Conservation (phyloP, 352 stramenopile species). For the Phytopythium litorale region DNA sequence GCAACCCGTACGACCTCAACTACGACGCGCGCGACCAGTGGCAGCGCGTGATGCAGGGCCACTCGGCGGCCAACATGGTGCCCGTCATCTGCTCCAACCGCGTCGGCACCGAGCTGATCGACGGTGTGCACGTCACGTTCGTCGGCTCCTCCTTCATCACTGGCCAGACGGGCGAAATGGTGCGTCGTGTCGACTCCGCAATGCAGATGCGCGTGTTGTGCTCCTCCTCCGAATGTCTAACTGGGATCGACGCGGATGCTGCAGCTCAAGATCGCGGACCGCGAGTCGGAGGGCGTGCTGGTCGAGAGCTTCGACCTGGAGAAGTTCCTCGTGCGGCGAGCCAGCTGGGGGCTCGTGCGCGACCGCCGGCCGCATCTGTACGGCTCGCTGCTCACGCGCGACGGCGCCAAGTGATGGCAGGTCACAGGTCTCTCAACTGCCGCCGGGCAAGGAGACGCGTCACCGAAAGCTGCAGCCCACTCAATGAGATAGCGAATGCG, state of each 20-base stretch:
- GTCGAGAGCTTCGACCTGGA: constrained; percentile 85
- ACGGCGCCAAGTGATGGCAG: constrained; percentile 39
- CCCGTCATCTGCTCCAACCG: constrained; percentile 90
- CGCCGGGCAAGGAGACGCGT: neutral
- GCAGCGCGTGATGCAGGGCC: constrained; percentile 91
- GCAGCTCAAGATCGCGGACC: constrained; percentile 84
- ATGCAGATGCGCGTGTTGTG: neutral
- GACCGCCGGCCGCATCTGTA: constrained; percentile 88
- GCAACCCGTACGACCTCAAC: constrained; percentile 84
- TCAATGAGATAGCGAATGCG: neutral
- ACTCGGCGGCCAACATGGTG: constrained; percentile 87
- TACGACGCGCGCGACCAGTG: constrained; percentile 89
- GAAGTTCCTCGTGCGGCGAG: constrained; percentile 83
- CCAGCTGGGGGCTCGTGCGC: constrained; percentile 84
- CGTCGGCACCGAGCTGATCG: constrained; percentile 75
- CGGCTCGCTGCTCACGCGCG: constrained; percentile 68
- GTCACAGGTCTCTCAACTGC: neutral
- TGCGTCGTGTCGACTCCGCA: constrained; percentile 11
- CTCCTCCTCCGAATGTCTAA: neutral
- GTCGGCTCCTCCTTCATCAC: constrained; percentile 92
- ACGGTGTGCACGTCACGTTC: constrained; percentile 87
- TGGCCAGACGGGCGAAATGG: constrained; percentile 88
- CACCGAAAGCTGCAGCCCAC: neutral
- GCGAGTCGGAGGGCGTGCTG: constrained; percentile 83
- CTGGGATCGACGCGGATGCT: neutral